Evolutionary conservation across 805 yeast genomes (phyloP).

Genomic region (Wickerhamiella azyma): DNA sequence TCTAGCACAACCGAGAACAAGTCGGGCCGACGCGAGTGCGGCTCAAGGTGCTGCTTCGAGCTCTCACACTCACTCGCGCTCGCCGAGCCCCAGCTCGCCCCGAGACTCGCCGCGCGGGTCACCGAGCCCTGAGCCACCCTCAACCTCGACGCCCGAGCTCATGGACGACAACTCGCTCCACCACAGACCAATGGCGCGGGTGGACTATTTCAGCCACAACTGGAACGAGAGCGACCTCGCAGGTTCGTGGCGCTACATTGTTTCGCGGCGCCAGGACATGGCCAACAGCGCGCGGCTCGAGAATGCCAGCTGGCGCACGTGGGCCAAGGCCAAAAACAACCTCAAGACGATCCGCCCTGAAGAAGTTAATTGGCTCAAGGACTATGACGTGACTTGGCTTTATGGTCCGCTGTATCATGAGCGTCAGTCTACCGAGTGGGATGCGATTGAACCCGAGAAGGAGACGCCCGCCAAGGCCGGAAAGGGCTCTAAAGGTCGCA

Average conservation of each 20-base stretch:
- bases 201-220: slow-evolving; percentile 85
- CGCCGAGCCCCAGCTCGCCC: no score
- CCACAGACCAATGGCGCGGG: slow-evolving; percentile 76
- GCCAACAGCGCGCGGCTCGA: slow-evolving; percentile 71
- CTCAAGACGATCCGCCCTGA: slow-evolving; percentile 76
- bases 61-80: no score
- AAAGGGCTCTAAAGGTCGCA: neutral
- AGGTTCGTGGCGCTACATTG: slow-evolving; percentile 90
- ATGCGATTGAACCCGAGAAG: slow-evolving; percentile 10
- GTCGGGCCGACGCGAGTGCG: no score
- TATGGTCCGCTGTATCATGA: slow-evolving; percentile 74
- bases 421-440: slow-evolving; percentile 9
- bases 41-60: no score
- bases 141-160: neutral
- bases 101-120: no score
- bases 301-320: slow-evolving; percentile 87
- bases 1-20: no score
- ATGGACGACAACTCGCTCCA: slow-evolving; percentile 28
- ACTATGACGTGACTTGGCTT: slow-evolving; percentile 93
- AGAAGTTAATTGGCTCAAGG: slow-evolving; percentile 90
- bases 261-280: slow-evolving; percentile 64
- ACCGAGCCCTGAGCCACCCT: neutral
- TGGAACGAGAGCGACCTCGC: slow-evolving; percentile 94
- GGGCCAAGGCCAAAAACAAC: slow-evolving; percentile 68
- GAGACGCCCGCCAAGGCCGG: neutral